Percentiles rank a stretch among this genome's conserved stretches.
Conservation (phyloP, 345 rosid species). For the Hibiscus syriacus region DNA sequence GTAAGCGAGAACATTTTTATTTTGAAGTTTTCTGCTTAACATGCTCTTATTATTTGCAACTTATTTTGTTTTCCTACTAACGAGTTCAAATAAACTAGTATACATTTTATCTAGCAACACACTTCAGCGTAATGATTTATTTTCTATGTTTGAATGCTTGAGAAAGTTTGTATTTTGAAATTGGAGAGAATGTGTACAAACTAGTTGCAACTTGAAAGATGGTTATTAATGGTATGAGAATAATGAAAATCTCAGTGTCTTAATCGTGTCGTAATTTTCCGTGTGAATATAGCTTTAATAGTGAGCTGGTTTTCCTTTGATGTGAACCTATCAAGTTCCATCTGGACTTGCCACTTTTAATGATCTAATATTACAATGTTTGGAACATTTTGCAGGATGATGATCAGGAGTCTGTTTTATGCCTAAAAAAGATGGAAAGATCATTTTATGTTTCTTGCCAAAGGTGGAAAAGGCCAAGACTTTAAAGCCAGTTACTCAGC, state of each 20-base stretch:
- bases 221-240: too few relatives aligned
- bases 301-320: too few relatives aligned
- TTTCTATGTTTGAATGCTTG: too few relatives aligned
- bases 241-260: background rate
- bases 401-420: slow-evolving; percentile 67
- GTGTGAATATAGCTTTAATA: background rate
- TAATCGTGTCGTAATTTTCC: background rate
- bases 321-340: too few relatives aligned
- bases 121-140: too few relatives aligned
- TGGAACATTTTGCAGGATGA: too few relatives aligned
- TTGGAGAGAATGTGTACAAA: too few relatives aligned
- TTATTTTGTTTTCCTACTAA: background rate
- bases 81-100: background rate
- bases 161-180: too few relatives aligned
- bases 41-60: background rate
- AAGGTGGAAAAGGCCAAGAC: slow-evolving; percentile 58
- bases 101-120: too few relatives aligned
- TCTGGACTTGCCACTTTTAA: too few relatives aligned
- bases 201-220: too few relatives aligned
- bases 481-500: slow-evolving; percentile 35
- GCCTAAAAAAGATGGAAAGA: slow-evolving; percentile 57
- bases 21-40: background rate
- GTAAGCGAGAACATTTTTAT: background rate
- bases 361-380: too few relatives aligned
- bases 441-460: slow-evolving; percentile 67